phyloP scores from a whole-genome alignment of 129 eudicot genomes.

The Scalesia atractyloides region DNA sequence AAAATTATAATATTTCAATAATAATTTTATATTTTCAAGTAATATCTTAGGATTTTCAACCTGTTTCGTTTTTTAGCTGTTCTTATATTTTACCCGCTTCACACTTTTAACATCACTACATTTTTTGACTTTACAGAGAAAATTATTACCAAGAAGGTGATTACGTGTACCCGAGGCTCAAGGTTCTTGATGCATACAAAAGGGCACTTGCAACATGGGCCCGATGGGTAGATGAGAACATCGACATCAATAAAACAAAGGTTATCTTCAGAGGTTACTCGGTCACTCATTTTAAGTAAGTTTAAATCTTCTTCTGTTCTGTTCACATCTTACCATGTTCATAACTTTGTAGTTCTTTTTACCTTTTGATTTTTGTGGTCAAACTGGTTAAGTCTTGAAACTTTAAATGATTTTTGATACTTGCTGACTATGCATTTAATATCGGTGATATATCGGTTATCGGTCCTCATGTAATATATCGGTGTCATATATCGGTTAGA shows the following conservation, averaged over 20 bases:
- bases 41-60: not conserved
- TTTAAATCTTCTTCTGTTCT: not conserved
- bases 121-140: slow-evolving; percentile 53
- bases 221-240: slow-evolving; percentile 79
- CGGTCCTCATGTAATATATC: no score
- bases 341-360: not conserved
- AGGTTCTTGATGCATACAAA: slow-evolving; percentile 83
- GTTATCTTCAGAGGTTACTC: slow-evolving; percentile 95
- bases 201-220: slow-evolving; percentile 89
- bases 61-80: not conserved
- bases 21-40: not conserved
- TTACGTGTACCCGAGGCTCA: slow-evolving; percentile 79
- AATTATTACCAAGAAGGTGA: slow-evolving; percentile 95
- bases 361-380: slow-evolving; percentile 8
- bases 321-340: slow-evolving; percentile 4
- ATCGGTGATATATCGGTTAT: no score
- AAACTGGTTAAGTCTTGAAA: not conserved
- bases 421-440: not conserved
- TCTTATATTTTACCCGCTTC: not conserved
- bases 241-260: slow-evolving; percentile 56
- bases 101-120: not conserved
- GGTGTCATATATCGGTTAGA: no score
- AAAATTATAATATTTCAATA: not conserved
- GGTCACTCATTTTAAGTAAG: slow-evolving; percentile 85
- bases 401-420: not conserved